Evolutionary conservation across 2,329 filamentous ascomycete species (phyloP), one percentile per base, ranked within the genome.

Genomic region (Ophiocordyceps camponoti-floridani): DNA sequence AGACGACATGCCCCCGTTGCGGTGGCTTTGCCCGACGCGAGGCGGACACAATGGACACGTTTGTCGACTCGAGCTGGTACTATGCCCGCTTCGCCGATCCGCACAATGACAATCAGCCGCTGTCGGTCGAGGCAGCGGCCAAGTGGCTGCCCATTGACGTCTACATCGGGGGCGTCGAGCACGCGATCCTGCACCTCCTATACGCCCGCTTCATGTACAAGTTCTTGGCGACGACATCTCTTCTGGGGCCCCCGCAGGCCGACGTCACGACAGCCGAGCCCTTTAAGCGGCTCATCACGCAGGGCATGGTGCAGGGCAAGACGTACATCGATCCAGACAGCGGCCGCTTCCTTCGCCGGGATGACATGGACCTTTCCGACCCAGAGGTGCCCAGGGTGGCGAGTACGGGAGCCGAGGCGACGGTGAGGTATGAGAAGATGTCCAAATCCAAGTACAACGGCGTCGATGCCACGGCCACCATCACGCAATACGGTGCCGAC

Each of bases 1-100:
- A 87, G 52, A 83, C 79, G 0, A 59, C 68, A 3, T 94, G 87
- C 56, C 87, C 87, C 5, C 74, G 74, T 52, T 94, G 87, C 54
- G 65, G 72, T 14, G 69, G 73, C 1, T 63, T 75, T 23, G 87
- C 84, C 7, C 82, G 77, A 57, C 74, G 87, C 50, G 87, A 94
- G 51, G 94, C 87, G 0, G 87, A 94, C 58, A 94, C 87, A 3
- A 94, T 94, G 87, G 87, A 94, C 59, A 94, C 87, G 0, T 94
- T 94, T 62, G 87, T 94, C 48, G 87, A 94, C 62, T 94, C 86
- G 2, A 93, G 86, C 45, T 94, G 87, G 87, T 94, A 94, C 60
- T 94, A 80, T 55, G 77, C 88, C 63, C 75, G 85, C 12, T 94
- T 86, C 53, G 62, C 79, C 27, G 84, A 93, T 53, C 67, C 82